Conservation (phyloP, 78 protist genomes). For the Speleostelium caveatum region DNA sequence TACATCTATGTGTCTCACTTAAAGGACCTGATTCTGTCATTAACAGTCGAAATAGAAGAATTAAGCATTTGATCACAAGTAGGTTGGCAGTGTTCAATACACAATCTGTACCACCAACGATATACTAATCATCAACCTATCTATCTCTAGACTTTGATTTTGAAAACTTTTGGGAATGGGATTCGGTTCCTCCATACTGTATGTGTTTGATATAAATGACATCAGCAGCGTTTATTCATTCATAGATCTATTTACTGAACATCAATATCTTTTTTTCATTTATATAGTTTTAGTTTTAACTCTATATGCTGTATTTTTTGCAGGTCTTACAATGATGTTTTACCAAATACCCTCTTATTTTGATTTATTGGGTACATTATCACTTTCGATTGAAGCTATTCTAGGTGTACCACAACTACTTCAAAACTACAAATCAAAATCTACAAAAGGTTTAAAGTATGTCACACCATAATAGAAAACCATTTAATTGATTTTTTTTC, state of each 20-base stretch:
- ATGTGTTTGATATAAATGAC: neutral
- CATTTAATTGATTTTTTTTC: neutral
- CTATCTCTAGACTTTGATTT: neutral
- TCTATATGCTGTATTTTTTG: conserved; percentile 25
- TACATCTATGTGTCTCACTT: conserved; percentile 43
- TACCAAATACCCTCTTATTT: conserved; percentile 15
- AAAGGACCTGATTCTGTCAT: conserved; percentile 16
- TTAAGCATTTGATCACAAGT: no score
- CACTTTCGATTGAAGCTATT: conserved; percentile 73
- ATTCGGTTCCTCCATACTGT: conserved; percentile 1
- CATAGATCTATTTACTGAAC: neutral
- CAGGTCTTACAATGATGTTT: conserved; percentile 5
- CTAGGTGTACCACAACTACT: conserved; percentile 84
- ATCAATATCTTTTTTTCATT: no score
- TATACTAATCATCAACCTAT: neutral
- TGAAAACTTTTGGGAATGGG: conserved; percentile 74
- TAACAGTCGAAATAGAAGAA: conserved; percentile 13
- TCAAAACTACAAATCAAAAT: conserved; percentile 71
- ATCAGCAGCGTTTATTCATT: neutral
- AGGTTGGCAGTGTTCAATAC: no score
- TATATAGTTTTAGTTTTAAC: conserved; percentile 18
- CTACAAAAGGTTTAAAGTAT: conserved; percentile 81
- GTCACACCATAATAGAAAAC: no score
- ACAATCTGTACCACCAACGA: no score
- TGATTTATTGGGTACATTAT: conserved; percentile 76